Base-by-base conservation (phyloP, 805 yeast genomes). In the Saturnispora bothae region DNA sequence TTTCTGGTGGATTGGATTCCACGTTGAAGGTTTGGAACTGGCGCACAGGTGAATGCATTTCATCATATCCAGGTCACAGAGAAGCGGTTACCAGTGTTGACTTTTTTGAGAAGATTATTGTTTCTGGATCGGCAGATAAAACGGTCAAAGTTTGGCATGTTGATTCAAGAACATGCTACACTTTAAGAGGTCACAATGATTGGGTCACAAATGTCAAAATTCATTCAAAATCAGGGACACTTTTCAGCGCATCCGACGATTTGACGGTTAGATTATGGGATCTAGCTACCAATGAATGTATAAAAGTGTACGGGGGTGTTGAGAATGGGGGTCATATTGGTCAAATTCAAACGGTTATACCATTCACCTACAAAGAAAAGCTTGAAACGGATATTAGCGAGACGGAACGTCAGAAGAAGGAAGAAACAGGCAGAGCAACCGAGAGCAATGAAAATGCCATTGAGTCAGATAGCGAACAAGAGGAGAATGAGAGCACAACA, bases 61-160 rank as follows among this genome's bases (percentile, higher is more conserved):
- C 95, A 6, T 88, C 97, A 0, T 86, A 92, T 59, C 68, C 89
- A 29, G 97, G 97, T 3, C 97, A 92, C 61, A 78, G 77, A 35
- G 92, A 82, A 51, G 77, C 84, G 36, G 95, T 92, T 4, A 66
- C 82, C 30, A 74, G 83, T 46, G 85, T 92, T 37, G 96, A 89
- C 57, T 83, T 85, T 48, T 68, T 67, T 45, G 70, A 73, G 45
- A 84, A 83, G 51, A 67, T 84, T 22, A 86, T 92, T 52, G 96
- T 86, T 1, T 78, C 92, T 8, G 98, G 97, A 0, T 78, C 94
- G 26, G 95, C 95, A 0, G 98, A 92, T 61, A 71, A 74, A 45
- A 85, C 95, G 0, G 81, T 92, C 39, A 85, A 86, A 57, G 88
- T 92, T 12, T 92, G 98, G 98, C 94, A 92, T 56, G 95, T 92